Conservation (phyloP, 352 stramenopile species). For the Pythium rishiriense region DNA sequence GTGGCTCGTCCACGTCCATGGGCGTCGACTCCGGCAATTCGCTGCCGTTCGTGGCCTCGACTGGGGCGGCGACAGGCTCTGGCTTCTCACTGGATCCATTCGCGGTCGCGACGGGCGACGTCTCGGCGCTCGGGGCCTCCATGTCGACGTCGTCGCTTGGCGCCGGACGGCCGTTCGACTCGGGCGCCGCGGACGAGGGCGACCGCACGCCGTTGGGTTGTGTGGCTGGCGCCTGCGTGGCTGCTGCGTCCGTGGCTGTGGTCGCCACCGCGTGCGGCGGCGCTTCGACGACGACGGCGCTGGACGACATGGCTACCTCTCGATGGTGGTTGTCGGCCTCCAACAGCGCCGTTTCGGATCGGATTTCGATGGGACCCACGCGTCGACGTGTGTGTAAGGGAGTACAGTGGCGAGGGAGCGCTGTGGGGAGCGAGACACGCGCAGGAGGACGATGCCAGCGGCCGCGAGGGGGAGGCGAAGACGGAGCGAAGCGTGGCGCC, state of each 20-base stretch:
- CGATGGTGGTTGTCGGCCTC: not conserved
- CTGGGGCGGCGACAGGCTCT: not conserved
- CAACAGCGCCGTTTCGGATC: not conserved
- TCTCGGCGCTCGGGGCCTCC: not conserved
- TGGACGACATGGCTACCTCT: conserved; percentile 24
- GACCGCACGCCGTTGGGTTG: not conserved
- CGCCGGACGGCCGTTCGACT: not conserved
- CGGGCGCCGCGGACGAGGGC: not conserved
- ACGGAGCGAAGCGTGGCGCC: too few relatives aligned
- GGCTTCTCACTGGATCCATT: not conserved
- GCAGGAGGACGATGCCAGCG: not conserved
- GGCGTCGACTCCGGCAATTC: not conserved
- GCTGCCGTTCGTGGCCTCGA: not conserved
- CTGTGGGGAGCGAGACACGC: too few relatives aligned
- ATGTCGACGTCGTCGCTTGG: conserved; percentile 11
- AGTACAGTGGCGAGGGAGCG: too few relatives aligned
- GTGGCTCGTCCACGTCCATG: conserved; percentile 6
- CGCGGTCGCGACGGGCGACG: not conserved
- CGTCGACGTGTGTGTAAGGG: not conserved
- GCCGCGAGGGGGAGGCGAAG: not conserved
- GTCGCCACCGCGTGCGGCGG: not conserved
- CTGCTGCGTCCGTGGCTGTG: not conserved
- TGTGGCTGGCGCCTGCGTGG: too few relatives aligned
- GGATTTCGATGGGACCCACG: conserved; percentile 3
- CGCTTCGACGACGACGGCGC: conserved; percentile 13